Percentiles rank a stretch among this genome's conserved stretches.
Conservation (phyloP, 78 protist genomes). For the Isochrysis galbana region DNA sequence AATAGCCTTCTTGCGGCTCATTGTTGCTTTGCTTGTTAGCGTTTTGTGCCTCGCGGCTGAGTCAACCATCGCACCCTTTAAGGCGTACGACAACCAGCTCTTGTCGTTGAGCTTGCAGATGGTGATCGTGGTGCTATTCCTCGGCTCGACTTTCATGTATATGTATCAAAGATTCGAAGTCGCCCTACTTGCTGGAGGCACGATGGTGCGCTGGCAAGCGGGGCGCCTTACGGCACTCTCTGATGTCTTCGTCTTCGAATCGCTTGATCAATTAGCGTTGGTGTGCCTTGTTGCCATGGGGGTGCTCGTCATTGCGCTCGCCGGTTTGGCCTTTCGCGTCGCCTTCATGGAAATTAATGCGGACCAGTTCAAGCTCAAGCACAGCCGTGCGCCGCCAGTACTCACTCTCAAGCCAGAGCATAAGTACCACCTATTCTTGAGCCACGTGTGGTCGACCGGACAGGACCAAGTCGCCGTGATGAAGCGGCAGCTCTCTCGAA, state of each 20-base stretch:
- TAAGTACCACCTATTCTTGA: neutral
- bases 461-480: neutral
- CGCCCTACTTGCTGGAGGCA: neutral
- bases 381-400: neutral
- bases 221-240: no score
- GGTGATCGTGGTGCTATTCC: neutral
- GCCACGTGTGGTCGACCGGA: neutral
- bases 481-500: neutral
- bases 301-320: neutral
- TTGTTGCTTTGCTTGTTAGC: neutral
- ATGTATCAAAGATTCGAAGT: neutral
- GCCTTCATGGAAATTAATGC: neutral
- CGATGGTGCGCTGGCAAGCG: no score
- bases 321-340: neutral
- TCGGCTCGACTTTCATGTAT: neutral
- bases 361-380: neutral
- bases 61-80: neutral
- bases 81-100: neutral
- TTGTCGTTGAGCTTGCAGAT: neutral
- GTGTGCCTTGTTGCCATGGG: neutral
- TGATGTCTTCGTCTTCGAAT: neutral
- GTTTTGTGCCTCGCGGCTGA: neutral
- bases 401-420: neutral
- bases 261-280: neutral
- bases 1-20: neutral